Evolutionary conservation across 345 rosid genomes (phyloP).

Genomic region (Eucalyptus marginata): DNA sequence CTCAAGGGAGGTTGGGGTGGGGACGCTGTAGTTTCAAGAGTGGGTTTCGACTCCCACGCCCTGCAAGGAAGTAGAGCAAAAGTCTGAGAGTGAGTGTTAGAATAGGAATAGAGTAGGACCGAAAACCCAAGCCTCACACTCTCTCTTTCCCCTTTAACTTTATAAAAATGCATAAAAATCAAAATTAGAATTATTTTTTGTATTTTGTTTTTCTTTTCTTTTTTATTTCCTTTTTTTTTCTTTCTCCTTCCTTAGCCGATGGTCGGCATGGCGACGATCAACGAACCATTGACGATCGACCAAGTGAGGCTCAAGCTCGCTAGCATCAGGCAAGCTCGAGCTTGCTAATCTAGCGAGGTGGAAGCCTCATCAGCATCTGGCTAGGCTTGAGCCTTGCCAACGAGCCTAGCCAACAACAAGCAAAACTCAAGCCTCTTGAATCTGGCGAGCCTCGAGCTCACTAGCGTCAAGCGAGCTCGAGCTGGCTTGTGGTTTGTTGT

Average conservation of each 20-base stretch:
- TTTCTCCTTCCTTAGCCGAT: accelerated
- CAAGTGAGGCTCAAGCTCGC: too few relatives aligned
- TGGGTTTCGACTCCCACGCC: too few relatives aligned
- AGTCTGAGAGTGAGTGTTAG: too few relatives aligned
- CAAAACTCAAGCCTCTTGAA: accelerated
- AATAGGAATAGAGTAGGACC: too few relatives aligned
- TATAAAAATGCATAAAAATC: too few relatives aligned
- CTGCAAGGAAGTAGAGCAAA: too few relatives aligned
- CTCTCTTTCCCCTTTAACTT: too few relatives aligned
- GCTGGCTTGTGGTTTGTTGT: accelerated
- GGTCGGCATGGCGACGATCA: accelerated
- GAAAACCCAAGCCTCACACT: too few relatives aligned
- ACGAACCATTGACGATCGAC: accelerated
- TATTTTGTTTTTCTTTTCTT: accelerated
- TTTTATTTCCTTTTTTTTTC: accelerated
- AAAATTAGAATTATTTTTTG: too few relatives aligned
- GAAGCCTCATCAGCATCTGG: accelerated
- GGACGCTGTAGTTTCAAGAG: too few relatives aligned
- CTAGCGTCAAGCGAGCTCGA: accelerated
- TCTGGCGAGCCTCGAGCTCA: accelerated
- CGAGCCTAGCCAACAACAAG: too few relatives aligned
- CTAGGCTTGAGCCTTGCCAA: accelerated
- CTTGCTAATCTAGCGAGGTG: accelerated
- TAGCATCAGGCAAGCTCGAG: accelerated
- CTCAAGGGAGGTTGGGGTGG: too few relatives aligned